phyloP scores from a whole-genome alignment of 2,329 filamentous ascomycete species.

The Cladophialophora bantiana region DNA sequence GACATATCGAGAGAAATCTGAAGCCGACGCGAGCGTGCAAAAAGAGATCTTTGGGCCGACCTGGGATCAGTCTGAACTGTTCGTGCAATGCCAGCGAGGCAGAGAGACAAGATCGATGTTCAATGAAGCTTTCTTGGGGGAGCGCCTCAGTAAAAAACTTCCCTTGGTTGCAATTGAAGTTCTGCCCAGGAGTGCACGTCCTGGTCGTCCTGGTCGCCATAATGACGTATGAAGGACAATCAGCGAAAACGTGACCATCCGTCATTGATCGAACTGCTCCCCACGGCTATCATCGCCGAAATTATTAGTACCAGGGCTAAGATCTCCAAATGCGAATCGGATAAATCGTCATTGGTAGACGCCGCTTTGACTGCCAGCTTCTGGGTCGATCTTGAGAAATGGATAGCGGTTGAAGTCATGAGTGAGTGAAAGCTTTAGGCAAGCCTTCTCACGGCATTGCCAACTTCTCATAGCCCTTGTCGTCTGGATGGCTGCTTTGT shows the following conservation, averaged over 20 bases:
- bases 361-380: no score
- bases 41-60: constrained; percentile 3
- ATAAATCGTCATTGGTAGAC: background rate
- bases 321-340: background rate
- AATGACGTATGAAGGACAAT: constrained; percentile 4
- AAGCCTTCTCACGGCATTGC: no score
- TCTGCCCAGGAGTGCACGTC: background rate
- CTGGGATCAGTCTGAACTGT: constrained; percentile 2
- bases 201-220: background rate
- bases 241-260: background rate
- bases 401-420: no score
- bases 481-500: no score
- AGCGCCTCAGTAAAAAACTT: background rate
- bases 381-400: no score
- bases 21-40: background rate
- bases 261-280: background rate
- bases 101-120: background rate
- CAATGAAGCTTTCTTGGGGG: background rate
- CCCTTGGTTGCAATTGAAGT: constrained; percentile 2
- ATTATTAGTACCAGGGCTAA: background rate
- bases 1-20: constrained; percentile 27
- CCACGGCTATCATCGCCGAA: background rate
- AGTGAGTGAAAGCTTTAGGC: no score
- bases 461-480: no score
- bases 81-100: background rate